A percentile compares a stretch with the other conserved stretches of the same genome.
phyloP scores from a whole-genome alignment of 441 rosid species.

The Geranium incanum region DNA sequence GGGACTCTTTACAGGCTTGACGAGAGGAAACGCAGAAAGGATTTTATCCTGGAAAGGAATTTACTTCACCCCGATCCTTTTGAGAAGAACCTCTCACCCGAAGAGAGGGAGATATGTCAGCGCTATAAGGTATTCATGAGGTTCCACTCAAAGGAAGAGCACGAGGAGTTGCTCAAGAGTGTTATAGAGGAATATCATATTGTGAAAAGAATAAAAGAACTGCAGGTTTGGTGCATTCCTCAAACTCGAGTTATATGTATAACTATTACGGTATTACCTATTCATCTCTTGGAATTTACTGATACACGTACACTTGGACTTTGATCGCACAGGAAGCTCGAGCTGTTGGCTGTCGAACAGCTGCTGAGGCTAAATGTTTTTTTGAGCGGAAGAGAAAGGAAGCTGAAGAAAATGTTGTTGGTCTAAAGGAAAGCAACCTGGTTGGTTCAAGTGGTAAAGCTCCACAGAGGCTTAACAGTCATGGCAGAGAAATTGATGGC shows the following conservation, averaged over 20 bases:
- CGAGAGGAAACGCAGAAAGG: slow-evolving; percentile 87
- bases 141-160: slow-evolving; percentile 85
- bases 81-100: slow-evolving; percentile 59
- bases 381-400: slow-evolving; percentile 60
- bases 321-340: slow-evolving; percentile 63
- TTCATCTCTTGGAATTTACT: not conserved
- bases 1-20: slow-evolving; percentile 59
- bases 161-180: slow-evolving; percentile 57
- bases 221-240: slow-evolving; percentile 54
- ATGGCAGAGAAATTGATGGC: slow-evolving; percentile 32
- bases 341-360: slow-evolving; percentile 61
- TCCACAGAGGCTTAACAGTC: slow-evolving; percentile 32
- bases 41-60: slow-evolving; percentile 79
- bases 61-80: slow-evolving; percentile 61
- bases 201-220: slow-evolving; percentile 65
- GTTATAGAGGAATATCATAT: slow-evolving; percentile 63
- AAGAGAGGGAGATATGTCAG: slow-evolving; percentile 60
- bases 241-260: not conserved
- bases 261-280: slow-evolving; percentile 5
- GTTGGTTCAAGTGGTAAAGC: slow-evolving; percentile 52
- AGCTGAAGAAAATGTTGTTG: slow-evolving; percentile 49
- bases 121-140: slow-evolving; percentile 70
- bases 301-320: not conserved
- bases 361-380: slow-evolving; percentile 53
- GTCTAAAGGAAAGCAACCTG: slow-evolving; percentile 43